Evolutionary conservation across 2,329 filamentous ascomycete genomes (phyloP).

Genomic region (Bipolaris zeicola): DNA sequence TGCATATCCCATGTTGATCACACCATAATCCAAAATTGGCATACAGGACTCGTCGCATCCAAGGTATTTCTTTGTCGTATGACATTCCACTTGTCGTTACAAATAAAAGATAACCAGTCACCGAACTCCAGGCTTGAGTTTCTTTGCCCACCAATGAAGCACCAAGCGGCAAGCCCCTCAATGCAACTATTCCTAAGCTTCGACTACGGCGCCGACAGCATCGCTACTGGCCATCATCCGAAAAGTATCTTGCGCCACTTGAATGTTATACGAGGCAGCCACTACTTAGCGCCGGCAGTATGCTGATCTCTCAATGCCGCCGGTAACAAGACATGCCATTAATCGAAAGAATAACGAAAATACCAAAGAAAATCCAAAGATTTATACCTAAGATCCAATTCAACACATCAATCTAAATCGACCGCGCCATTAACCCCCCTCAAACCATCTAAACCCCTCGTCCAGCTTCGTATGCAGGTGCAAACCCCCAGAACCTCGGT

Average conservation of each 20-base stretch:
- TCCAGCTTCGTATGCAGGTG: background rate
- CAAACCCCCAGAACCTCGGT: too few species aligned
- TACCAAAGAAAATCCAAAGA: background rate
- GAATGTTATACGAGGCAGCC: background rate
- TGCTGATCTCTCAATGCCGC: background rate
- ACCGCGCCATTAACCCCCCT: too few species aligned
- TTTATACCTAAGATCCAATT: background rate
- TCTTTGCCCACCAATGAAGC: background rate
- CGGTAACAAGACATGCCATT: background rate
- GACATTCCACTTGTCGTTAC: too few species aligned
- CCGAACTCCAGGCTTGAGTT: background rate
- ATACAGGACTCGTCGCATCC: too few species aligned
- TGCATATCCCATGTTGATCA: too few species aligned
- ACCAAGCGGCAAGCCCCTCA: background rate
- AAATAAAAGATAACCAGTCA: too few species aligned
- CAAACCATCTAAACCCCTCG: background rate
- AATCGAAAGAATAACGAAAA: background rate
- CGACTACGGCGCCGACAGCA: background rate
- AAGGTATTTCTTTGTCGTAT: too few species aligned
- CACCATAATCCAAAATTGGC: too few species aligned
- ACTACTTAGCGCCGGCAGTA: background rate
- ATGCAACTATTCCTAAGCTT: background rate
- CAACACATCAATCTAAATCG: background rate
- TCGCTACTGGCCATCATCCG: background rate
- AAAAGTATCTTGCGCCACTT: background rate